These are phyloP conservation scores for Cladosporium sp. DNA, from an alignment of 2,329 filamentous ascomycete genomes.

Conservation along the genomic window DNA sequence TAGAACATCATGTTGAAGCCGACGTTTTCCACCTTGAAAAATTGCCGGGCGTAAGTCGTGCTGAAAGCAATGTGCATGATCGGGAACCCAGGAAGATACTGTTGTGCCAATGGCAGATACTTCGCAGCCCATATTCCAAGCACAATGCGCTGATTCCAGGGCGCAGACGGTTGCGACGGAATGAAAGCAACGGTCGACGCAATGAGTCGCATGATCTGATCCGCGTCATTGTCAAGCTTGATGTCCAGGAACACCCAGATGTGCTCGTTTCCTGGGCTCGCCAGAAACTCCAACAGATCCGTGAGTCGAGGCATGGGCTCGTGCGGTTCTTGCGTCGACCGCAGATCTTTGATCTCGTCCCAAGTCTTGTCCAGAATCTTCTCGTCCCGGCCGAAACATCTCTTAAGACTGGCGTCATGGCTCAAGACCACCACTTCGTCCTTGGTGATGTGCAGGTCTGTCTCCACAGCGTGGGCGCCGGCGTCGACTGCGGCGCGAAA, in stretches of 20 bases:
- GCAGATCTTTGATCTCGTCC: conserved; percentile 61
- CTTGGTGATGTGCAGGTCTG: conserved; percentile 74
- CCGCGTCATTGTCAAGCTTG: conserved; percentile 69
- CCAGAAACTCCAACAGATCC: conserved; percentile 69
- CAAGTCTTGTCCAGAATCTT: conserved; percentile 72
- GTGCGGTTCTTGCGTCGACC: conserved; percentile 61
- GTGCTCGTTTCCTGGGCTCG: conserved; percentile 55
- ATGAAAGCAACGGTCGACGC: conserved; percentile 55
- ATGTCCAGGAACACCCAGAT: conserved; percentile 85
- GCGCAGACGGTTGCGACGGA: conserved; percentile 30
- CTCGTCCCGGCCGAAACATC: conserved; percentile 72
- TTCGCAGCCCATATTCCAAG: conserved; percentile 78
- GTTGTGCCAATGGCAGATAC: conserved; percentile 59
- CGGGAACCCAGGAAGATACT: conserved; percentile 57
- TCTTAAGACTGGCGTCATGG: conserved; percentile 64
- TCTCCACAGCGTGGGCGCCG: conserved; percentile 78
- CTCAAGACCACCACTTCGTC: conserved; percentile 75
- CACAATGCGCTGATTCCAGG: conserved; percentile 69
- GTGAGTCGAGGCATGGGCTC: conserved; percentile 65
- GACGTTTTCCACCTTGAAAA: conserved; percentile 61
- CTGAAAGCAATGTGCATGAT: conserved; percentile 65
- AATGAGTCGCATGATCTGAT: conserved; percentile 64
- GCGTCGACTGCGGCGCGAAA: conserved; percentile 67
- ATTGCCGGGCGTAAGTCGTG: conserved; percentile 61
- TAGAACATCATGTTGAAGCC: conserved; percentile 73